Base-by-base conservation (phyloP, 2,329 filamentous ascomycete genomes). In the Fusarium ramigenum region DNA sequence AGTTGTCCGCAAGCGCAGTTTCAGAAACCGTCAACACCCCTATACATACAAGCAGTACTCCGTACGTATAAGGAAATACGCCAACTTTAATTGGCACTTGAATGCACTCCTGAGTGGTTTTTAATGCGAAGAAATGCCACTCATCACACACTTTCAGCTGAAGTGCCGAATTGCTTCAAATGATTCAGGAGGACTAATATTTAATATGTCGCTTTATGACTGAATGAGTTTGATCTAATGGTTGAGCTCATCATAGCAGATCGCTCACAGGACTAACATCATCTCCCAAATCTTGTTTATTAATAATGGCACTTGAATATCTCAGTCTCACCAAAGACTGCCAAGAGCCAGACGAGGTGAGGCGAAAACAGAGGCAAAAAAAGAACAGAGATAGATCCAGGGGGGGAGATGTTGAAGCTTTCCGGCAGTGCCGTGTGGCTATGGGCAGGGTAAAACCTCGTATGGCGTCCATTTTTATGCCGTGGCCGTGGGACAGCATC, bases 361-460 rank as follows among this genome's bases (percentile, higher is more conserved):
- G 50, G 43, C 52, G 30, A 65, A 34, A 32, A 36, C 42, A 43
- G 36, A 57, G 50, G 46, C 42, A 47, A 18, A 40, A 52, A 50
- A 32, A 32, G 47, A 32, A 52, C 16, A 50, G 6, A 50, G 15
- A 57, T 46, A 68, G 57, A 66, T 49, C 50, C 67, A 72, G 63
- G 63, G 63, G 63, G 68, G 52, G 53, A 58, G 36, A 53, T 39
- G 49, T 39, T 50, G 57, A 40, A 60, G 50, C 59, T 62, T 43
- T 23, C 68, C 72, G 72, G 72, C 42, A 68, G 44, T 73, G 60
- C 72, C 72, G 72, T 75, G 74, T 77, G 75, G 75, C 75, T 77
- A 75, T 75, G 75, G 47, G 36, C 61, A 72, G 63, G 61, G 72
- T 53, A 75, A 71, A 72, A 74, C 32, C 72, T 74, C 72, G 72